Percentiles rank a stretch among this genome's conserved stretches.
Conservation (phyloP, 2,329 filamentous ascomycete species). For the Penicillium brasilianum region DNA sequence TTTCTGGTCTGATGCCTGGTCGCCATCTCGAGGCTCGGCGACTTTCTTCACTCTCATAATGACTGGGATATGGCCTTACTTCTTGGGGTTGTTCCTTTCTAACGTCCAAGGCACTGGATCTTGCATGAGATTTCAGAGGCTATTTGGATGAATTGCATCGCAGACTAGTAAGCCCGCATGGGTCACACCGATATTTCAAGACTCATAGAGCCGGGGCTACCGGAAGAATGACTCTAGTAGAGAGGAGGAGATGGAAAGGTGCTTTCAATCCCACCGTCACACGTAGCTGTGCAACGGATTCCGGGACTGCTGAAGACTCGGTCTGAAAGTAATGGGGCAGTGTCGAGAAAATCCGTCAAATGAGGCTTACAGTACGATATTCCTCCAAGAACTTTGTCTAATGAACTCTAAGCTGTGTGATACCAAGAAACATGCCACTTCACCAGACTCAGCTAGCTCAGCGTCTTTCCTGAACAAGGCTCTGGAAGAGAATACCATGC, state of each 20-base stretch:
- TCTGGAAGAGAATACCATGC: not conserved
- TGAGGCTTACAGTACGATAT: not conserved
- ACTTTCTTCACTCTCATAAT: slow-evolving; percentile 18
- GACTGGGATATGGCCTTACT: not conserved
- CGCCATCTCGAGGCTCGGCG: slow-evolving; percentile 13
- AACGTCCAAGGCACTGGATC: not conserved
- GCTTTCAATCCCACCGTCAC: slow-evolving; percentile 30
- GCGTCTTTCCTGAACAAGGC: not conserved
- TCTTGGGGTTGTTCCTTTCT: not conserved
- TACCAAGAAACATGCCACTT: not conserved
- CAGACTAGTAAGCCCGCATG: not conserved
- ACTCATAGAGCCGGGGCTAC: not conserved
- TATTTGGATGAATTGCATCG: not conserved
- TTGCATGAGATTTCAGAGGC: not conserved
- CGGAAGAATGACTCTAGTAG: too few relatives aligned
- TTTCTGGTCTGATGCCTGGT: slow-evolving; percentile 21
- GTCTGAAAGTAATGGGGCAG: slow-evolving; percentile 15
- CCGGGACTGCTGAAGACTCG: slow-evolving; percentile 12
- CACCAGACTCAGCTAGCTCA: not conserved
- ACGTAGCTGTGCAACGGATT: slow-evolving; percentile 29
- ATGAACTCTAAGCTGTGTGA: slow-evolving; percentile 19
- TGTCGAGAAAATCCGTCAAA: not conserved
- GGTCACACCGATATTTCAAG: not conserved
- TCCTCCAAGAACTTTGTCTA: not conserved
- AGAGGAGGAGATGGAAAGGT: not conserved